Conservation (phyloP, 352 stramenopile genomes). For the Phytophthora nicotianae region DNA sequence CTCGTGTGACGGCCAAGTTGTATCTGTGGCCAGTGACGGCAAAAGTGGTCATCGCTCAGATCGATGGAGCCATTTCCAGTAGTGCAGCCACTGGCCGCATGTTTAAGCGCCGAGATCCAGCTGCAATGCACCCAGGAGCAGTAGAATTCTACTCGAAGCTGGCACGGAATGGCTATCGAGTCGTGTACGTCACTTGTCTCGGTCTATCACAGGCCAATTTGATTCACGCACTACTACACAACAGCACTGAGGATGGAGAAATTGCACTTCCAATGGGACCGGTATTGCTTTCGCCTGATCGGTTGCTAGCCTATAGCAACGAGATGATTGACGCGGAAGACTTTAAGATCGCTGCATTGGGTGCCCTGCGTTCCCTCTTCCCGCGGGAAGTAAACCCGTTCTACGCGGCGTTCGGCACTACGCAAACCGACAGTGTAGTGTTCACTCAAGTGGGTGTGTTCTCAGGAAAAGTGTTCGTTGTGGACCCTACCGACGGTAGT, state of each 20-base stretch:
- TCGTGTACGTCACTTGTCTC: constrained; percentile 84
- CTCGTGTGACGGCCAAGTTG: constrained; percentile 57
- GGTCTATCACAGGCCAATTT: constrained; percentile 60
- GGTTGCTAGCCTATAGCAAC: constrained; percentile 49
- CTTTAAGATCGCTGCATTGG: constrained; percentile 75
- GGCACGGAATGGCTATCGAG: constrained; percentile 68
- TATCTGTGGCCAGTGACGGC: constrained; percentile 75
- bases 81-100: constrained; percentile 47
- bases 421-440: constrained; percentile 50
- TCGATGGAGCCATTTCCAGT: constrained; percentile 79
- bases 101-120: constrained; percentile 45
- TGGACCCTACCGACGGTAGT: constrained; percentile 60
- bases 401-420: constrained; percentile 83
- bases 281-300: constrained; percentile 71
- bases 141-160: constrained; percentile 77
- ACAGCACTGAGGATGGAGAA: constrained; percentile 16
- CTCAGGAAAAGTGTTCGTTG: constrained; percentile 73
- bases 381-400: constrained; percentile 81
- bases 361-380: constrained; percentile 69
- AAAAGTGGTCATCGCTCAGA: constrained; percentile 84
- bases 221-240: constrained; percentile 50
- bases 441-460: constrained; percentile 83
- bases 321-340: constrained; percentile 54
- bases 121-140: constrained; percentile 65
- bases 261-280: constrained; percentile 68